phyloP scores from a whole-genome alignment of 352 stramenopile species.

The Globisporangium echinulatum region DNA sequence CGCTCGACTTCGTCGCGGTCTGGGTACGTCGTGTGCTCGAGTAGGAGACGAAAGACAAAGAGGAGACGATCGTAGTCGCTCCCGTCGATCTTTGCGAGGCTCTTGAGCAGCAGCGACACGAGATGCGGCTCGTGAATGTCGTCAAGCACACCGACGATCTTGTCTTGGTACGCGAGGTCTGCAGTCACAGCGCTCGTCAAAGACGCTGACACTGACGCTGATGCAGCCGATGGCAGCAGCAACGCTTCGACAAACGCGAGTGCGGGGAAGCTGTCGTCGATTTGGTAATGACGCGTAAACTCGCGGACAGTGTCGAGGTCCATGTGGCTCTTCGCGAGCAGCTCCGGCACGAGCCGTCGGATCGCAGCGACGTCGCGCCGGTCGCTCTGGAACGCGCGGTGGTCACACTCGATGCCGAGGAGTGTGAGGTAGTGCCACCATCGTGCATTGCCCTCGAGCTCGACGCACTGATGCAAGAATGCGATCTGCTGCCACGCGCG shows the following conservation, averaged over 20 bases:
- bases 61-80: slow-evolving; percentile 62
- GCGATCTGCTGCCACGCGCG: slow-evolving; percentile 75
- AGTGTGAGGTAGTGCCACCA: slow-evolving; percentile 82
- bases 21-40: slow-evolving; percentile 49
- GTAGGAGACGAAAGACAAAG: slow-evolving; percentile 68
- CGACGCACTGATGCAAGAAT: slow-evolving; percentile 75
- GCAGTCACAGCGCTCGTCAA: background rate
- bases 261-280: slow-evolving; percentile 68
- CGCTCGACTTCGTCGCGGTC: slow-evolving; percentile 57
- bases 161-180: slow-evolving; percentile 60
- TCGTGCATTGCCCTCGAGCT: slow-evolving; percentile 72
- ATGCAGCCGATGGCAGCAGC: slow-evolving; percentile 25
- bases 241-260: slow-evolving; percentile 65
- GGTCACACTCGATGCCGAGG: slow-evolving; percentile 68
- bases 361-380: slow-evolving; percentile 65
- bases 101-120: slow-evolving; percentile 47
- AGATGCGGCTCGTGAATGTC: slow-evolving; percentile 75
- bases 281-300: slow-evolving; percentile 80
- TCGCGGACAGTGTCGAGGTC: slow-evolving; percentile 79
- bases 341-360: slow-evolving; percentile 44
- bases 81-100: slow-evolving; percentile 38
- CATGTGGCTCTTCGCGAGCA: slow-evolving; percentile 63
- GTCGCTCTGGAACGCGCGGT: slow-evolving; percentile 72
- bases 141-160: slow-evolving; percentile 68
- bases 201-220: too few relatives aligned